A percentile compares a stretch with the other conserved stretches of the same genome.
phyloP scores from a whole-genome alignment of 1,284 basidiomycete species.

The Schizopora paradoxa region DNA sequence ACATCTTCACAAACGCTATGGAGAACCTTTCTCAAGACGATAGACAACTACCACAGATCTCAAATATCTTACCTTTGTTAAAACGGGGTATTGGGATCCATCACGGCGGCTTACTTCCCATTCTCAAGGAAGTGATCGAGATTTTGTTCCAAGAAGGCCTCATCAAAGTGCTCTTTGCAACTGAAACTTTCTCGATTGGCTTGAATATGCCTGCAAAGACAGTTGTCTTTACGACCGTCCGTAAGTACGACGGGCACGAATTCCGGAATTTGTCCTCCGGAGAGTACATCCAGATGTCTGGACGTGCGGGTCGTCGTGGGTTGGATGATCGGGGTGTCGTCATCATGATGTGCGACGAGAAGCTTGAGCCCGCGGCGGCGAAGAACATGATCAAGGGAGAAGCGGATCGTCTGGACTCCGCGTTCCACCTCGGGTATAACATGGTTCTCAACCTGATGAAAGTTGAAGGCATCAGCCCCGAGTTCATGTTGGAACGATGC shows the following conservation, averaged over 20 bases:
- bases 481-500: conserved; percentile 96
- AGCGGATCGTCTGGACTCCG: conserved; percentile 95
- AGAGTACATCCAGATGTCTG: conserved; percentile 99
- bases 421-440: conserved; percentile 98
- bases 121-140: conserved; percentile 98
- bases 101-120: conserved; percentile 95
- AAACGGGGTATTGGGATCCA: conserved; percentile 98
- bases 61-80: conserved; percentile 88
- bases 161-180: conserved; percentile 98
- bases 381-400: conserved; percentile 99
- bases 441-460: conserved; percentile 99
- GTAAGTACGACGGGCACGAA: conserved; percentile 95
- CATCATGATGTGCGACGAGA: conserved; percentile 99
- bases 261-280: conserved; percentile 88
- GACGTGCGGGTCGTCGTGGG: conserved; percentile 94
- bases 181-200: conserved; percentile 99
- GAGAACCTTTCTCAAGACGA: conserved; percentile 87
- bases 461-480: conserved; percentile 97
- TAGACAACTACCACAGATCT: conserved; percentile 88
- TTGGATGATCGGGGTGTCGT: conserved; percentile 99
- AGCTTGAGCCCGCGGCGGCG: conserved; percentile 87
- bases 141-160: conserved; percentile 99
- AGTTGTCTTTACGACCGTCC: conserved; percentile 93
- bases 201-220: conserved; percentile 99
- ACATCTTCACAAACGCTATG: conserved; percentile 94